Conservation (phyloP, 352 stramenopile genomes). For the Phytophthora pisi region DNA sequence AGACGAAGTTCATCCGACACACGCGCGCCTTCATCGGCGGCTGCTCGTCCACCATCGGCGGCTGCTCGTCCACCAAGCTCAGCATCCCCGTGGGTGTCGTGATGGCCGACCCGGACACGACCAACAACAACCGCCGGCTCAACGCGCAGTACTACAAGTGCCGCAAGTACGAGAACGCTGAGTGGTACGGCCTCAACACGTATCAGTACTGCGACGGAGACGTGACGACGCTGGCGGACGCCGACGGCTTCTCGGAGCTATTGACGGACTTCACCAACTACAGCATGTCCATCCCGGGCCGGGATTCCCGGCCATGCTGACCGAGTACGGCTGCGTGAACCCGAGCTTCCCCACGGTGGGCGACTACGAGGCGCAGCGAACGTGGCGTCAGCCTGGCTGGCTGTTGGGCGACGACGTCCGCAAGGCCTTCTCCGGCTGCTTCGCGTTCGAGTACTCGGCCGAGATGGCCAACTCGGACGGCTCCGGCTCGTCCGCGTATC, state of each 20-base stretch:
- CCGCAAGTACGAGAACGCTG: slow-evolving; percentile 69
- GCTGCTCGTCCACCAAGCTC: slow-evolving; percentile 63
- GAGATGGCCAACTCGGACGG: slow-evolving; percentile 70
- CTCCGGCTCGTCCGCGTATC: slow-evolving; percentile 48
- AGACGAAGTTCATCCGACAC: slow-evolving; percentile 90
- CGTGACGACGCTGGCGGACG: slow-evolving; percentile 44
- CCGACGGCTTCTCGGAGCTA: slow-evolving; percentile 58
- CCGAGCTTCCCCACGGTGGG: slow-evolving; percentile 61
- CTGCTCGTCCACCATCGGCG: slow-evolving; percentile 18
- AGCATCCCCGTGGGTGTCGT: slow-evolving; percentile 79
- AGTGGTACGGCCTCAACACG: slow-evolving; percentile 89
- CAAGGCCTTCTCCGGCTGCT: slow-evolving; percentile 61
- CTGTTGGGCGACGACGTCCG: slow-evolving; percentile 46
- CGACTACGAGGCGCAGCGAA: slow-evolving; percentile 66
- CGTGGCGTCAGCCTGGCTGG: slow-evolving; percentile 61
- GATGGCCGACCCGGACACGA: slow-evolving; percentile 58
- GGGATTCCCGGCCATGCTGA: slow-evolving; percentile 63
- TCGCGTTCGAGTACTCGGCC: slow-evolving; percentile 82
- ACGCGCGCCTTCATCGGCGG: slow-evolving; percentile 65
- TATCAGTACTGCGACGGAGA: slow-evolving; percentile 88
- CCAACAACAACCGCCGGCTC: slow-evolving; percentile 51
- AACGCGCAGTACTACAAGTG: slow-evolving; percentile 91
- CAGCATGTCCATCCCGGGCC: slow-evolving; percentile 69
- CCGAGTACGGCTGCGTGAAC: slow-evolving; percentile 82
- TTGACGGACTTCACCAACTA: slow-evolving; percentile 55